These are phyloP conservation scores for Chlorella sp. DNA, from an alignment of 139 green algal genomes.

Conservation along the genomic window DNA sequence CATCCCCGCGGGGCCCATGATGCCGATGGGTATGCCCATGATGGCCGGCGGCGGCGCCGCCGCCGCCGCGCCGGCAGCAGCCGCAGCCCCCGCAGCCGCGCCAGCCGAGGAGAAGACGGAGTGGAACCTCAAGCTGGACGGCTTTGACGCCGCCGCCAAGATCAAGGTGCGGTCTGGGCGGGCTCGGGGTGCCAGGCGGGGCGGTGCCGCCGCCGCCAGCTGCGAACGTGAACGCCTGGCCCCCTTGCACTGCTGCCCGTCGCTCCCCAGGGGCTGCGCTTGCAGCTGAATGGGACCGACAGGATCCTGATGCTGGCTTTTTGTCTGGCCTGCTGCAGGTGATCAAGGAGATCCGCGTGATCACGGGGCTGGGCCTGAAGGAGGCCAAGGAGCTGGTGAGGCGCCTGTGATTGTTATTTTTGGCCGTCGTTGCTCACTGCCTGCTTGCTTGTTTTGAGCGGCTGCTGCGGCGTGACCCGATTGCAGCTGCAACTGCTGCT, in stretches of 20 bases:
- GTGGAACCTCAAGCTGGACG: slow-evolving; percentile 95
- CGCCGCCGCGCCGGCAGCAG: not conserved
- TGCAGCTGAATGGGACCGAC: too few relatives aligned
- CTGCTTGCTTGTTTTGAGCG: not conserved
- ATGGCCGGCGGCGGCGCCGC: not conserved
- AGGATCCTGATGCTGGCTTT: too few relatives aligned
- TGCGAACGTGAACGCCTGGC: too few relatives aligned
- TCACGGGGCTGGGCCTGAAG: slow-evolving; percentile 96
- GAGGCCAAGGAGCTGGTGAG: slow-evolving; percentile 97
- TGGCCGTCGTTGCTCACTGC: too few relatives aligned
- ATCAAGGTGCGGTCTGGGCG: slow-evolving; percentile 75
- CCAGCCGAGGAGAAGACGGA: slow-evolving; percentile 90
- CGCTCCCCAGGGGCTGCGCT: too few relatives aligned
- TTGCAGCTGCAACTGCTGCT: not conserved
- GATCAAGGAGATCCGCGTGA: slow-evolving; percentile 97
- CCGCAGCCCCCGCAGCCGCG: slow-evolving; percentile 28
- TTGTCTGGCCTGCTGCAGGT: slow-evolving; percentile 41
- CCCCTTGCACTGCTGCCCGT: too few relatives aligned
- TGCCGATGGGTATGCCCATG: slow-evolving; percentile 56
- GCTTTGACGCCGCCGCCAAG: slow-evolving; percentile 91
- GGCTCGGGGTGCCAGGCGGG: not conserved
- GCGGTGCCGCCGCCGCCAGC: not conserved
- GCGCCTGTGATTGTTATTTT: not conserved
- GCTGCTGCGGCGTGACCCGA: not conserved
- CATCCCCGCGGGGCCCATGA: slow-evolving; percentile 54